Percentiles rank a stretch among this genome's conserved stretches.
Evolutionary conservation across 352 stramenopile genomes (phyloP).

Genomic region (Phytophthora pisi): DNA sequence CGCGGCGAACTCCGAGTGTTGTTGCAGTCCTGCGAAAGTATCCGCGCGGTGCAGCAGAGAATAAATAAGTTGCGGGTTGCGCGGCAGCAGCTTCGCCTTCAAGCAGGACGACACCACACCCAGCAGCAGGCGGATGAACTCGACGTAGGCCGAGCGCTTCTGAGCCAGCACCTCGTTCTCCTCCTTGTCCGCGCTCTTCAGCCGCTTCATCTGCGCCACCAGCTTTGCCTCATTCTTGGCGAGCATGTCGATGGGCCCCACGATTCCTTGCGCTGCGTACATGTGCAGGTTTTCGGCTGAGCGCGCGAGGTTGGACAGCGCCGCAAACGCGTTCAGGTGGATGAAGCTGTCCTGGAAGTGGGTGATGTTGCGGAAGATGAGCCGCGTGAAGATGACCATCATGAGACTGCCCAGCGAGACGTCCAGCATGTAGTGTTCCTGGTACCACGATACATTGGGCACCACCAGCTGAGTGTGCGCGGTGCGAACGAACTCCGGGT

Average conservation of each 20-base stretch:
- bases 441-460: constrained; percentile 73
- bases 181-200: constrained; percentile 33
- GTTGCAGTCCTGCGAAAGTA: constrained; percentile 59
- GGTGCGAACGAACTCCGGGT: constrained; percentile 59
- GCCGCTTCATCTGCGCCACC: constrained; percentile 48
- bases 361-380: constrained; percentile 82
- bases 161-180: constrained; percentile 57
- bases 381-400: constrained; percentile 78
- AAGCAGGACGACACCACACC: constrained; percentile 70
- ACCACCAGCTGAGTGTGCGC: constrained; percentile 71
- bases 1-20: constrained; percentile 61
- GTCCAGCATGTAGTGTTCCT: constrained; percentile 80
- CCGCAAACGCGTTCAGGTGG: constrained; percentile 76
- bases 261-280: constrained; percentile 73
- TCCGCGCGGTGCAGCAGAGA: constrained; percentile 73
- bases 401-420: constrained; percentile 76
- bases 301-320: constrained; percentile 75
- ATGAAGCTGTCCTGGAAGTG: constrained; percentile 83
- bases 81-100: constrained; percentile 64
- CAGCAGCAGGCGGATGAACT: constrained; percentile 77
- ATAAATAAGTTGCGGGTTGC: constrained; percentile 90
- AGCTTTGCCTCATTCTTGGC: constrained; percentile 79
- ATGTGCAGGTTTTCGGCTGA: constrained; percentile 76
- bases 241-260: constrained; percentile 73
- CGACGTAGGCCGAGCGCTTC: constrained; percentile 70